These are phyloP conservation scores for Saturnispora silvae DNA, from an alignment of 805 yeast genomes.

Conservation along the genomic window DNA sequence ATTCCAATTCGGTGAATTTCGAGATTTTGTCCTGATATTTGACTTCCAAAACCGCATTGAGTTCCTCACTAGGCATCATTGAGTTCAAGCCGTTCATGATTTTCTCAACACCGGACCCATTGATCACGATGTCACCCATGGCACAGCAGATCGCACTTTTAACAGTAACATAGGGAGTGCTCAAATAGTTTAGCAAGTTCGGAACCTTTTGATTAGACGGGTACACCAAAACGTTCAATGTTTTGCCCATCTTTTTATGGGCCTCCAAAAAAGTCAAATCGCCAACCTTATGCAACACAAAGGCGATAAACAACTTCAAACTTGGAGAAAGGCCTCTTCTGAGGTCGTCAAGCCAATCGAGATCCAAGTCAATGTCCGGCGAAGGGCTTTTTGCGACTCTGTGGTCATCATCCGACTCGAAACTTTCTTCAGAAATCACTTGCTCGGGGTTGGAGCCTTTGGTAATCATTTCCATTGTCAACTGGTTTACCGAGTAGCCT, in stretches of 20 bases:
- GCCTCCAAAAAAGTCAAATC: slow-evolving; percentile 92
- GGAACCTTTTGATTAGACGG: slow-evolving; percentile 68
- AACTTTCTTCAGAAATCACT: not conserved
- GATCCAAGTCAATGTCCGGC: slow-evolving; percentile 4
- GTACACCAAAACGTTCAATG: slow-evolving; percentile 75
- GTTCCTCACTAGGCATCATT: not conserved
- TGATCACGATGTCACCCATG: slow-evolving; percentile 56
- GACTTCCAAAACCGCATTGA: slow-evolving; percentile 6
- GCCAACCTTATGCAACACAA: slow-evolving; percentile 65
- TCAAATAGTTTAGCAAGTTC: slow-evolving; percentile 70
- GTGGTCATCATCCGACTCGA: not conserved
- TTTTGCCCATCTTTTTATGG: slow-evolving; percentile 63
- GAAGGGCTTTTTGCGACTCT: not conserved
- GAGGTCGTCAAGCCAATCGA: slow-evolving; percentile 11
- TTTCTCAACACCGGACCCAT: slow-evolving; percentile 27
- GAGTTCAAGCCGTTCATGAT: slow-evolving; percentile 3
- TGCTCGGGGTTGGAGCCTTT: not conserved
- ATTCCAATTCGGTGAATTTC: slow-evolving; percentile 16
- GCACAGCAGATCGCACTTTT: slow-evolving; percentile 88
- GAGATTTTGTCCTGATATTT: slow-evolving; percentile 28
- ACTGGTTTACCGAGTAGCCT: slow-evolving; percentile 26
- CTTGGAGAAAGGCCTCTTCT: slow-evolving; percentile 74
- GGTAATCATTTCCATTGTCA: slow-evolving; percentile 31
- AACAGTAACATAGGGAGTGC: slow-evolving; percentile 85
- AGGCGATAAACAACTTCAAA: slow-evolving; percentile 65